Evolutionary conservation across 495 filamentous ascomycete genomes (phyloP), one percentile per base, ranked within the genome.

Genomic region (Aspergillus cristatus): DNA sequence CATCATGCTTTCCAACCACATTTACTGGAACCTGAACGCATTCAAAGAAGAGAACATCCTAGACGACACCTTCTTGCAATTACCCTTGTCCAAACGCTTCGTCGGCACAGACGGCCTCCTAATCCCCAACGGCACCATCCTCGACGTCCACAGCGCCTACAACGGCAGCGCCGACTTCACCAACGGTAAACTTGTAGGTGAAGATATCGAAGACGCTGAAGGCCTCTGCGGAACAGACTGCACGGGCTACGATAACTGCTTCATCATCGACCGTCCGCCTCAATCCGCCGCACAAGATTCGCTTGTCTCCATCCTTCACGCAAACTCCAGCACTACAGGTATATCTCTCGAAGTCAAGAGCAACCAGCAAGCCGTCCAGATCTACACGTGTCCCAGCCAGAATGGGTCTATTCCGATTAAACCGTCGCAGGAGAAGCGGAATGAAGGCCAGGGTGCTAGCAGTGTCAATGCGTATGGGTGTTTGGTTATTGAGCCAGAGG

Each of bases 1-100:
- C 28, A 85, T 88, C 66, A 87, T 86, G 76, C 82, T 94, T 8
- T 55, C 70, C 37, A 84, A 86, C 48, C 82, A 86, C 65, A 76
- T 82, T 34, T 94, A 93, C 65, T 94, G 85, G 84, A 91, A 93
- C 59, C 66, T 94, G 38, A 85, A 89, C 54, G 86, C 77, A 7
- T 94, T 87, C 55, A 64, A 79, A 51, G 78, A 79, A 2, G 52
- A 70, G 12, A 71, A 65, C 6, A 69, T 77, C 16, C 65, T 93
- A n/a, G 79, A 87, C 48, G 75, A 91, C 57, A 78, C 78, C 30
- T 74, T 71, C 34, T 62, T 94, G 28, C 74, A 79, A 41, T 46
- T 93, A 48, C 86, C 86, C 2, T 76, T 83, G 42, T 76, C 76
- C 28, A 72, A 73, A 20, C 78, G 81, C 41, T 74, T 82, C 43